These are phyloP conservation scores for Lenzites betulinus DNA, from an alignment of 768 basidiomycete genomes.

Conservation along the genomic window DNA sequence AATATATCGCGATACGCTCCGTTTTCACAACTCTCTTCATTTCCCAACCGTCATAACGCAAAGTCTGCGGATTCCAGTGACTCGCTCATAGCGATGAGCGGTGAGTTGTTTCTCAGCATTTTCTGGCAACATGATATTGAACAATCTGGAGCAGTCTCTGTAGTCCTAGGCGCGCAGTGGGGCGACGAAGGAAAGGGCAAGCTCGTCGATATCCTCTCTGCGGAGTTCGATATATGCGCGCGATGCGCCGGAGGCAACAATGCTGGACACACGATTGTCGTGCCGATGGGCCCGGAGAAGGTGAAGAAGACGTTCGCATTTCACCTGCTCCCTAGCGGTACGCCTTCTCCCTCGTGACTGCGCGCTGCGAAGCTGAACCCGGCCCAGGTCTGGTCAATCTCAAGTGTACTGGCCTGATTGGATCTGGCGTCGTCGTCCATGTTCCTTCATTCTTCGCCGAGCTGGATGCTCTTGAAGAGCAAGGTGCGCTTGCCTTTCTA, in stretches of 20 bases:
- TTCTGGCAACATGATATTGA: neutral
- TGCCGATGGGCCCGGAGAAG: conserved; percentile 65
- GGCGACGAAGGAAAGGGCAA: conserved; percentile 95
- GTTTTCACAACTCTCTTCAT: neutral
- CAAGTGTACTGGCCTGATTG: conserved; percentile 83
- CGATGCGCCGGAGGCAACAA: conserved; percentile 99
- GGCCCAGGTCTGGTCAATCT: conserved; percentile 76
- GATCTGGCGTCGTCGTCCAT: conserved; percentile 95
- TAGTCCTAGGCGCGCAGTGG: conserved; percentile 89
- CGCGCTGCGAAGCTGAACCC: neutral
- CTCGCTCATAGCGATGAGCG: conserved; percentile 1
- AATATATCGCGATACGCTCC: neutral
- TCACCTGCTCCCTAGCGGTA: conserved; percentile 92
- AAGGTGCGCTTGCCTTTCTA: conserved; percentile 56
- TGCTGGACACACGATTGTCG: conserved; percentile 97
- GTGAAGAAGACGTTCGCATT: conserved; percentile 89
- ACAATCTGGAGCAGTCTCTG: conserved; percentile 46
- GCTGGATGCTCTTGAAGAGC: conserved; percentile 78
- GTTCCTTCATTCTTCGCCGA: conserved; percentile 94
- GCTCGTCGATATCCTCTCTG: conserved; percentile 94
- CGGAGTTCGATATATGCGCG: conserved; percentile 88
- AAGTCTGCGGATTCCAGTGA: neutral
- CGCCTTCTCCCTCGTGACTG: conserved; percentile 27
- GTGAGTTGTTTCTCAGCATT: neutral
- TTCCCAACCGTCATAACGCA: neutral